Evolutionary conservation across 768 basidiomycete genomes (phyloP).

Genomic region (Sistotremastrum suecicum): DNA sequence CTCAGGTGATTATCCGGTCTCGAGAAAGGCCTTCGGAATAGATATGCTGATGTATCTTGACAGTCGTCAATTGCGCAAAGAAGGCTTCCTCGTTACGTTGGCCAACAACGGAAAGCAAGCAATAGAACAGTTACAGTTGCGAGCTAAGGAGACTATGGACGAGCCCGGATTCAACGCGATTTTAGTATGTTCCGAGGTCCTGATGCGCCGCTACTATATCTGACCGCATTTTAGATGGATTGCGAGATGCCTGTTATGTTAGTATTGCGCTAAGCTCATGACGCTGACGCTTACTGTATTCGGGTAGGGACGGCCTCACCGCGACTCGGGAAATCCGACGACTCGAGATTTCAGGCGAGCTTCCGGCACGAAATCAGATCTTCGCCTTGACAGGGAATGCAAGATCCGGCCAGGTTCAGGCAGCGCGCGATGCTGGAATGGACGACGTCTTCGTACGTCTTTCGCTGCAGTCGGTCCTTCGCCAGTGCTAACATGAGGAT

Average conservation of each 20-base stretch:
- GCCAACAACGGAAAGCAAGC: constrained; percentile 14
- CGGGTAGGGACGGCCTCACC: constrained; percentile 10
- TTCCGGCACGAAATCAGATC: constrained; percentile 8
- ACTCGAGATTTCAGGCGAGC: constrained; percentile 8
- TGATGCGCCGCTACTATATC: background rate
- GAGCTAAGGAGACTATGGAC: background rate
- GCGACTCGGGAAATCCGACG: constrained; percentile 12
- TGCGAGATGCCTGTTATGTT: constrained; percentile 16
- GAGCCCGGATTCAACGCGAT: constrained; percentile 9
- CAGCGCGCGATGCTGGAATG: constrained; percentile 13
- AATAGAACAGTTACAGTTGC: constrained; percentile 8
- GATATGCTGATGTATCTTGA: background rate
- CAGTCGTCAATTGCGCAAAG: constrained; percentile 13
- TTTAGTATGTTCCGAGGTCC: constrained; percentile 4
- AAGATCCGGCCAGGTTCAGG: constrained; percentile 10
- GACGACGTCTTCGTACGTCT: constrained; percentile 12
- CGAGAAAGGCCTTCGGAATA: background rate
- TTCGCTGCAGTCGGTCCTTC: background rate
- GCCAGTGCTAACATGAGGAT: too few species aligned
- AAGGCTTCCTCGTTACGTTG: constrained; percentile 8
- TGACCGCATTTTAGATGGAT: constrained; percentile 10
- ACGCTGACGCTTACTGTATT: background rate
- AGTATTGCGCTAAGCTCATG: background rate
- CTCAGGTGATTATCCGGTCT: background rate
- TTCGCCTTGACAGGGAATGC: constrained; percentile 16